These are phyloP conservation scores for Aspergillus cejpii DNA, from an alignment of 2,329 filamentous ascomycete species.

Conservation along the genomic window DNA sequence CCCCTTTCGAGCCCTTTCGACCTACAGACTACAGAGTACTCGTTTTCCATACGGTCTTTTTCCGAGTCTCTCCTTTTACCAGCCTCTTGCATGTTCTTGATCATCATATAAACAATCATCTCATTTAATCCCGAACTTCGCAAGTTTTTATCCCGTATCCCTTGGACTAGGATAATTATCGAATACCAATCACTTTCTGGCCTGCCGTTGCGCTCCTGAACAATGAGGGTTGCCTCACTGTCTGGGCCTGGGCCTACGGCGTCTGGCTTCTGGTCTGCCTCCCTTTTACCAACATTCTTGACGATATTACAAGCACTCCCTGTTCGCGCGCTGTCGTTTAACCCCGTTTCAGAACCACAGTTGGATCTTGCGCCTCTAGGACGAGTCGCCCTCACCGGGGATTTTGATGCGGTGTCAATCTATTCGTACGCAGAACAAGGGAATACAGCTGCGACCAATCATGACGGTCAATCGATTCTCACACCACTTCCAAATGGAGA, in stretches of 20 bases:
- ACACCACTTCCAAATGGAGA: constrained; percentile 77
- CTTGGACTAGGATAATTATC: constrained; percentile 9
- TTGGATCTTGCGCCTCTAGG: constrained; percentile 73
- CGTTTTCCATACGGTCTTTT: constrained; percentile 1
- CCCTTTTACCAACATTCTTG: constrained; percentile 19
- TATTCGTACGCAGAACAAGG: constrained; percentile 79
- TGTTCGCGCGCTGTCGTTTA: constrained; percentile 32
- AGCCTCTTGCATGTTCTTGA: constrained; percentile 8
- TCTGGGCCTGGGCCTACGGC: constrained; percentile 41
- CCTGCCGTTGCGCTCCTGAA: constrained; percentile 36
- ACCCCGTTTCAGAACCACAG: constrained; percentile 31
- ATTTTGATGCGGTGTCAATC: constrained; percentile 86
- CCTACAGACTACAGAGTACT: too few species aligned
- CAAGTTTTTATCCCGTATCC: constrained; percentile 14
- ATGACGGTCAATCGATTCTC: constrained; percentile 76
- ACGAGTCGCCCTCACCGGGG: constrained; percentile 74
- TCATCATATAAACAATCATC: background rate
- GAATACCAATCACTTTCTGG: constrained; percentile 10
- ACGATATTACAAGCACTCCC: constrained; percentile 18
- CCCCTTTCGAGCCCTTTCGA: constrained; percentile 9
- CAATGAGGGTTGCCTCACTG: constrained; percentile 44
- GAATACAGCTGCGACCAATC: constrained; percentile 53
- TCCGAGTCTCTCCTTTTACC: constrained; percentile 9
- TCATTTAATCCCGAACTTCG: constrained; percentile 1
- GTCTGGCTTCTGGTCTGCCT: constrained; percentile 32